Percentiles rank a stretch among this genome's conserved stretches.
These are phyloP conservation scores for Penicillium sp. DNA, from an alignment of 2,329 filamentous ascomycete species.

Conservation along the genomic window DNA sequence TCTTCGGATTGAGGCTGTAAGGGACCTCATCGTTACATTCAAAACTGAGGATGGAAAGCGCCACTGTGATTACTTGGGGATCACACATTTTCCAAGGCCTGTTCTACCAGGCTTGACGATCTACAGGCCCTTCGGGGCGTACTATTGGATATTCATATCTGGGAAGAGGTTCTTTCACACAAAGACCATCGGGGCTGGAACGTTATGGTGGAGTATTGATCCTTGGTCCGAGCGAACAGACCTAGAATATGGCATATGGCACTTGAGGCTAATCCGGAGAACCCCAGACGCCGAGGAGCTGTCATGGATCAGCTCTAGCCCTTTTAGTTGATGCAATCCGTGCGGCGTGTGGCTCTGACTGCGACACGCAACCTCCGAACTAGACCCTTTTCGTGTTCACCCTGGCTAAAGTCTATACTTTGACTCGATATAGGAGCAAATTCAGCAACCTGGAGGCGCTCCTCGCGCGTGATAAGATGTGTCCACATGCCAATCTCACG, in stretches of 20 bases:
- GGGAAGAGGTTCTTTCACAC: neutral
- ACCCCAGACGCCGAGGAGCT: neutral
- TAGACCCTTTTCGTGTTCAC: neutral
- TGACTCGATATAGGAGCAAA: neutral
- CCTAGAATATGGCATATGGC: neutral
- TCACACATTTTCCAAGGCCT: neutral
- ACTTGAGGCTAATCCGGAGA: slow-evolving; percentile 11
- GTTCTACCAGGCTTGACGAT: neutral
- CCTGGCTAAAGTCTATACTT: neutral
- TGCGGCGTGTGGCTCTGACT: slow-evolving; percentile 19
- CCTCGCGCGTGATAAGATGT: slow-evolving; percentile 12
- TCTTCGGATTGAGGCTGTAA: neutral
- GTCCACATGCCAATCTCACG: slow-evolving; percentile 16
- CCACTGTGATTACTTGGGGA: neutral
- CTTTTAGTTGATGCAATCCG: slow-evolving; percentile 3
- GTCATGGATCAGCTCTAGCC: slow-evolving; percentile 4
- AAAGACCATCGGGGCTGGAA: neutral
- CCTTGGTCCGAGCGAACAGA: slow-evolving; percentile 4
- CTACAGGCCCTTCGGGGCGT: neutral
- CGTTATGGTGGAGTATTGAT: neutral
- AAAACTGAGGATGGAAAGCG: neutral
- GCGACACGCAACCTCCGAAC: slow-evolving; percentile 15
- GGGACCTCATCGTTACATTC: neutral
- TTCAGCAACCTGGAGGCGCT: neutral
- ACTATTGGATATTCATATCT: slow-evolving; percentile 3